Conservation (phyloP, 495 filamentous ascomycete genomes). For the Echria macrotheca region DNA sequence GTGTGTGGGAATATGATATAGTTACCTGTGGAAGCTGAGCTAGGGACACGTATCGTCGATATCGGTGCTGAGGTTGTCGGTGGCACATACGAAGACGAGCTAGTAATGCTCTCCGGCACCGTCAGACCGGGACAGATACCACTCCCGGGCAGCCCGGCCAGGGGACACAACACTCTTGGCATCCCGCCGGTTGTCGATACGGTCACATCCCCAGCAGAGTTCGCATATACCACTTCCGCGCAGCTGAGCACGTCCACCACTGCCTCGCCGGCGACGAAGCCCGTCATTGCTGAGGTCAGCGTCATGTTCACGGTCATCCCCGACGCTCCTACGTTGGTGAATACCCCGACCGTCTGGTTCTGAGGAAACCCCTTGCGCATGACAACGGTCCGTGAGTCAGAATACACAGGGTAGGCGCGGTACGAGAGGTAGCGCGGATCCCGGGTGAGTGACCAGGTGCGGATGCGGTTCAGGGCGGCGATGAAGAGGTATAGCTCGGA, state of each 20-base stretch:
- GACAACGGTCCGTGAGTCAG: slow-evolving; percentile 51
- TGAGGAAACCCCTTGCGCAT: slow-evolving; percentile 59
- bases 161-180: slow-evolving; percentile 47
- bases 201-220: slow-evolving; percentile 38
- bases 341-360: slow-evolving; percentile 52
- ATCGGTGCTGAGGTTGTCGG: slow-evolving; percentile 1
- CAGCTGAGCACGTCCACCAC: slow-evolving; percentile 50
- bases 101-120: neutral
- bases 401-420: slow-evolving; percentile 51
- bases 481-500: slow-evolving; percentile 57
- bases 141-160: slow-evolving; percentile 28
- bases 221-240: too few relatives aligned
- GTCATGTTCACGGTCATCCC: slow-evolving; percentile 43
- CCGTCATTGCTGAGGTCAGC: slow-evolving; percentile 35
- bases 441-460: slow-evolving; percentile 48
- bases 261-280: slow-evolving; percentile 33
- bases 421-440: slow-evolving; percentile 47
- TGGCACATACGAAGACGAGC: neutral
- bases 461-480: slow-evolving; percentile 47
- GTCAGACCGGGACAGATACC: slow-evolving; percentile 32
- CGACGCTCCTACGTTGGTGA: slow-evolving; percentile 55
- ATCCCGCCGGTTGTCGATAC: slow-evolving; percentile 41
- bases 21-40: too few relatives aligned
- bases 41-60: too few relatives aligned
- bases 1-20: too few relatives aligned